Base-by-base conservation (phyloP, 2,329 filamentous ascomycete genomes). In the Aspergillus hiratsukae region DNA sequence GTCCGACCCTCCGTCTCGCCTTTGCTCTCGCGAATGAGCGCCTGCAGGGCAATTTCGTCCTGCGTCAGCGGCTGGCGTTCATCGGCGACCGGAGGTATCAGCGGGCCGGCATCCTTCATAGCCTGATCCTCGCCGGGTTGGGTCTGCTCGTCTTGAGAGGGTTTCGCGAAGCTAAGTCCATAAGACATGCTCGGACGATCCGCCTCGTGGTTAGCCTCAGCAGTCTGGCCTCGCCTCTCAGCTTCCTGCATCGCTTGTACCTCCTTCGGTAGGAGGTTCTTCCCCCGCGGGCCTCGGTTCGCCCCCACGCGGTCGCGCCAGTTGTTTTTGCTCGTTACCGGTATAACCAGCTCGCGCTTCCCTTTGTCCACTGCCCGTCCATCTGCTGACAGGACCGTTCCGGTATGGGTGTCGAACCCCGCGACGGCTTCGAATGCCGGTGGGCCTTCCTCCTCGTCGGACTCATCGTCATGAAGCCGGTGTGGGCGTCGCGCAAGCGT, bases 271-370 rank as follows among this genome's bases (percentile, higher is more conserved):
- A 87, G 74, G 14, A 82, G 69, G 68, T 83, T 86, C 70, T 83
- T 85, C 69, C 78, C 85, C 61, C 81, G 75, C 56, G 67, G 87
- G 81, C 78, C 84, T 83, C 54, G 84, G 54, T 69, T 73, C 2
- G 63, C 60, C 3, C 72, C 68, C 4, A 72, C 62, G 6, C 73
- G 67, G 55, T 76, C 70, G 51, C 73, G 70, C 61, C 91, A 87
- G 78, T 97, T 94, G 72, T 97, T 97, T 69, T 84, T 86, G 67
- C 86, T 89, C 74, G 90, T 89, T 58, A 91, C 88, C 68, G 90
- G 87, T 31, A 85, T 84, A 68, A 93, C 91, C 77, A 91, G 84
- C 62, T 88, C 85, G 67, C 87, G 79, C 41, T 75, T 73, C 78
- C 78, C 65, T 67, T 78, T 59, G 59, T 74, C 59, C 7, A 64